Evolutionary conservation across 805 yeast species (phyloP), one percentile per base, ranked within the genome.

Genomic region (Yarrowia deformans): DNA sequence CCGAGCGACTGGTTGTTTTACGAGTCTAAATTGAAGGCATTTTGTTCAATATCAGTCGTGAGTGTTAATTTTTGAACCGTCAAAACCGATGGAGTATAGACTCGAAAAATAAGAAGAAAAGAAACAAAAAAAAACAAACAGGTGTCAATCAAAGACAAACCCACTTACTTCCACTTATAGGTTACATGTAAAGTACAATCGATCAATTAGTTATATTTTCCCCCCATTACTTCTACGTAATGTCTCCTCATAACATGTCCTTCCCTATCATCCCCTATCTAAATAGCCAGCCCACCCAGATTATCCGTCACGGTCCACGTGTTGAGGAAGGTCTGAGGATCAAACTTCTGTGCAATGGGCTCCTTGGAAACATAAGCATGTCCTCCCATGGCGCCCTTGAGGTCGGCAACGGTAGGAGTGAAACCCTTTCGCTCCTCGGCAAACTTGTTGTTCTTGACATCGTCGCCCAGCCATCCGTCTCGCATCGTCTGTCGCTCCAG

Each of bases 371-470:
- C 66, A 14, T 46, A 52, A 4, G 42, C 69, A 14, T 35, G 37
- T 16, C 63, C 69, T 14, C 69, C 63, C 50, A 49, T 42, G 35
- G 63, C 49, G 32, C 69, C 50, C 64, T 66, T 66, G 48, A 66
- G 63, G 18, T 66, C 69, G 10, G 66, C 42, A 13, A 66, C 69
- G 5, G 66, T 55, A 6, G 69, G 69, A 10, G 66, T 60, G 52
- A 60, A 60, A 3, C 66, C 66, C 66, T 60, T 60, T n/a, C 66
- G 50, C 42, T 45, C 66, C 66, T 60, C 66, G 42, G 66, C 66
- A 45, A 43, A 60, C 52, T 18, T n/a, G 66, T 60, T 60, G 52
- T 29, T 60, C 42, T 45, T 60, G 52, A 60, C 66, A 10, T 60
- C 66, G 29, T 60, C 66, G 8, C 66, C 66, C 14, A 63, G 56